Conservation (phyloP, 2,329 filamentous ascomycete genomes). For the Colletotrichum sp. region DNA sequence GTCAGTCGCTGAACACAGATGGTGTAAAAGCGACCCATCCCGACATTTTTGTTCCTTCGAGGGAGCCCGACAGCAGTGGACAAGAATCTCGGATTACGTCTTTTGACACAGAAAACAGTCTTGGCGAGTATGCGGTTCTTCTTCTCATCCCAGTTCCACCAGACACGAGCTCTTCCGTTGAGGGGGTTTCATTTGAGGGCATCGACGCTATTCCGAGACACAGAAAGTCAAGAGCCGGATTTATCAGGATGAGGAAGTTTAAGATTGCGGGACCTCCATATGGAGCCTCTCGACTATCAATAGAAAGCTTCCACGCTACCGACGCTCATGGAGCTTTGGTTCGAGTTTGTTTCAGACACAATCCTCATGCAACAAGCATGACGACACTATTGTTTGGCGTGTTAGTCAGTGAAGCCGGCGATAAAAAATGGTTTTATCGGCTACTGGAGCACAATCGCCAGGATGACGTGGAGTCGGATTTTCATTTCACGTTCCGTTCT, state of each 20-base stretch:
- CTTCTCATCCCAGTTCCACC: neutral
- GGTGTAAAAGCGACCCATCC: neutral
- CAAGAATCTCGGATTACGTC: neutral
- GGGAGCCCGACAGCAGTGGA: neutral
- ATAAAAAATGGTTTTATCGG: neutral
- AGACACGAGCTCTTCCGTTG: rapidly evolving
- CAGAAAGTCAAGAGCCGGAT: neutral
- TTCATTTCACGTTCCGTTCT: neutral
- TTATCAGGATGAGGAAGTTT: neutral
- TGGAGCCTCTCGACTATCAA: neutral
- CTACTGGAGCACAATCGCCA: rapidly evolving
- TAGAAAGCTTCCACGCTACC: neutral
- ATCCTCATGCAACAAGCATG: neutral
- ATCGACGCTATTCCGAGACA: conserved; percentile 7
- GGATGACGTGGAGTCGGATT: rapidly evolving
- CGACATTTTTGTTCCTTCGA: conserved; percentile 9
- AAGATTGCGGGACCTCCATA: neutral
- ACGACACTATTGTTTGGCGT: neutral
- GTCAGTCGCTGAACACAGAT: neutral
- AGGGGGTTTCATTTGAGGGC: rapidly evolving
- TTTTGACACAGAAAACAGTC: neutral
- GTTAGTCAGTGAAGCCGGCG: neutral
- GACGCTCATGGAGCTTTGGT: neutral
- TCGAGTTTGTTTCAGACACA: neutral
- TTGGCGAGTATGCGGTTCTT: conserved; percentile 2